These are phyloP conservation scores for Sporodiniella umbellata DNA, from an alignment of 371 early-diverging fungal species.

Conservation along the genomic window DNA sequence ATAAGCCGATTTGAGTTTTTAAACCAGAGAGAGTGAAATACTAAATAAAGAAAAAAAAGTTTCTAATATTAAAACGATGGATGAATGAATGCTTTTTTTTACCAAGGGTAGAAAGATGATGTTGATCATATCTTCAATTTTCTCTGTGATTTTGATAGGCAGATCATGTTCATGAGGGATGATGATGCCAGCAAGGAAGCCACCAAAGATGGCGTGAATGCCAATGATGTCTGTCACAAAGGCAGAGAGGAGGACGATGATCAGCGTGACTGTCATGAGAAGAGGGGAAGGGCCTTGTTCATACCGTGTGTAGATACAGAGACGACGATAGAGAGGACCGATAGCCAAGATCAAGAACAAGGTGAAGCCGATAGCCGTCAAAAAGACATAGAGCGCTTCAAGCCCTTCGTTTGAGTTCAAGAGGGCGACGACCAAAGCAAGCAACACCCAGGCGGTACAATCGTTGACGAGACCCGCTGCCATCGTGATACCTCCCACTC, in stretches of 20 bases:
- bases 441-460: constrained; percentile 79
- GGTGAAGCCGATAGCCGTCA: constrained; percentile 59
- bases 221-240: constrained; percentile 88
- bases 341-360: constrained; percentile 59
- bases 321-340: constrained; percentile 49
- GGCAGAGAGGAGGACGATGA: constrained; percentile 62
- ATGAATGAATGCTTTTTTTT: constrained; percentile 12
- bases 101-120: constrained; percentile 86
- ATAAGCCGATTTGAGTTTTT: constrained; percentile 77
- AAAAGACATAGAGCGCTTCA: constrained; percentile 69
- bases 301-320: constrained; percentile 46
- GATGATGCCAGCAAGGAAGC: constrained; percentile 82
- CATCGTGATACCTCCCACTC: constrained; percentile 79
- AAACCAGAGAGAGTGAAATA: constrained; percentile 93
- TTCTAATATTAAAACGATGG: too few relatives aligned
- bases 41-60: constrained; percentile 16
- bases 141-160: constrained; percentile 82
- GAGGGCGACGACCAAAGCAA: constrained; percentile 81
- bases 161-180: constrained; percentile 89
- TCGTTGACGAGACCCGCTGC: constrained; percentile 89
- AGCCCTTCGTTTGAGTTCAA: constrained; percentile 61
- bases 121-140: constrained; percentile 88
- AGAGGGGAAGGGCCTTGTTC: constrained; percentile 61
- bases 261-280: constrained; percentile 65
- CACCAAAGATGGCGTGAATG: constrained; percentile 91